Conservation (phyloP, 192 early-diverging fungal genomes). For the Entophlyctis helioformis region DNA sequence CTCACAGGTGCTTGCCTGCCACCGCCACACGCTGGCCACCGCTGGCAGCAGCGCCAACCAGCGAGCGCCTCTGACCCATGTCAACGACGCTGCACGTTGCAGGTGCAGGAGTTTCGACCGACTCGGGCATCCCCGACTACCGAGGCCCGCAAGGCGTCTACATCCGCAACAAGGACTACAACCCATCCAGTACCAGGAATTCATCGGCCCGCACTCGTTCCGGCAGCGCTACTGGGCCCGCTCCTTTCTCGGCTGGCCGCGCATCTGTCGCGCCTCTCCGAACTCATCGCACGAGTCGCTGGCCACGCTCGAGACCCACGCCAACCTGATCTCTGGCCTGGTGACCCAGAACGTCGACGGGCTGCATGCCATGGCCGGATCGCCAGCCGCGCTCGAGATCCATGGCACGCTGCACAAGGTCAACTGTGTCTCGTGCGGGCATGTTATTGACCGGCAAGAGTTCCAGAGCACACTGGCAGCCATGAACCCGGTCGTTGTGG, state of each 20-base stretch:
- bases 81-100: no score
- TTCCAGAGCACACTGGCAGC: slow-evolving; percentile 58
- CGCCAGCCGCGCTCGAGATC: slow-evolving; percentile 79
- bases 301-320: slow-evolving; percentile 28
- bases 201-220: slow-evolving; percentile 39
- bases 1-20: background rate
- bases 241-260: slow-evolving; percentile 69
- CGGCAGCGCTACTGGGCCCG: slow-evolving; percentile 89
- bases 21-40: no score
- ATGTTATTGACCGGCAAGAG: slow-evolving; percentile 31
- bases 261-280: slow-evolving; percentile 52
- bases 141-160: slow-evolving; percentile 52
- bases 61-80: slow-evolving; percentile 3
- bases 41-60: background rate
- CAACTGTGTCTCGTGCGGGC: slow-evolving; percentile 58
- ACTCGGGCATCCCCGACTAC: slow-evolving; percentile 67
- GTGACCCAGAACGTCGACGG: slow-evolving; percentile 93
- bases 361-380: slow-evolving; percentile 45
- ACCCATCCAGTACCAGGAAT: slow-evolving; percentile 12
- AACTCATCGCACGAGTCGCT: slow-evolving; percentile 63
- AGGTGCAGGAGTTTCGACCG: slow-evolving; percentile 38
- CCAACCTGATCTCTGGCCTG: slow-evolving; percentile 34
- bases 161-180: slow-evolving; percentile 12
- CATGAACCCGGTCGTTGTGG: slow-evolving; percentile 58
- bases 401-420: slow-evolving; percentile 73